A percentile compares a stretch with the other conserved stretches of the same genome.
phyloP scores from a whole-genome alignment of 345 rosid genomes.

The Citrus medica region DNA sequence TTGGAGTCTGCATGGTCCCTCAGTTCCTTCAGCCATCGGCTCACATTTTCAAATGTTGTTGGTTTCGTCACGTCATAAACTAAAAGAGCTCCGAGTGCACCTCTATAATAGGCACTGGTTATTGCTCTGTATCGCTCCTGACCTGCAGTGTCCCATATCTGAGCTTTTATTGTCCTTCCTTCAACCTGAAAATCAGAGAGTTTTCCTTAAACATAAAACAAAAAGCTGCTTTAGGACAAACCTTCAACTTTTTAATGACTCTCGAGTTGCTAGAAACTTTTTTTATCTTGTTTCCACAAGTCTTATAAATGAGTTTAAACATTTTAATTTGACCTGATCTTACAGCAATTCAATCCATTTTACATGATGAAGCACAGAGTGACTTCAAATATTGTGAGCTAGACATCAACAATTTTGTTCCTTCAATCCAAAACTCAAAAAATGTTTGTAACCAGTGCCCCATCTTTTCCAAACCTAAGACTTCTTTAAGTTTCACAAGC shows the following conservation, averaged over 20 bases:
- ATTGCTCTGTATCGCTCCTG: slow-evolving; percentile 97
- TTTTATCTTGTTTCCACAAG: not conserved
- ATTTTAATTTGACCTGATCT: not conserved
- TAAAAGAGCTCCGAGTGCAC: slow-evolving; percentile 95
- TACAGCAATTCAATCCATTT: not conserved
- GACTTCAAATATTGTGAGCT: not conserved
- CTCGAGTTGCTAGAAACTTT: not conserved
- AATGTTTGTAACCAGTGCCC: not conserved
- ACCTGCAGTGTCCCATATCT: slow-evolving; percentile 99
- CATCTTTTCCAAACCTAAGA: not conserved
- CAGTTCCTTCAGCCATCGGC: slow-evolving; percentile 93
- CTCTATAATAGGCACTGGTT: slow-evolving; percentile 92
- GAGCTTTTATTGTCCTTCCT: slow-evolving; percentile 93
- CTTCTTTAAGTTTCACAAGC: not conserved
- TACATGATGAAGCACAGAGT: not conserved
- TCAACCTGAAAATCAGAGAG: slow-evolving; percentile 51
- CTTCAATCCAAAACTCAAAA: not conserved
- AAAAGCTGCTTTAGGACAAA: not conserved
- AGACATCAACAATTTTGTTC: not conserved
- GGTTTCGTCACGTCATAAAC: slow-evolving; percentile 94
- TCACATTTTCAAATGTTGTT: slow-evolving; percentile 80
- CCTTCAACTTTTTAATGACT: not conserved
- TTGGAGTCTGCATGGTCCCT: slow-evolving; percentile 97
- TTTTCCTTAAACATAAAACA: slow-evolving; percentile 3
- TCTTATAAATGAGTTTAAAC: not conserved